phyloP scores from a whole-genome alignment of 331 rosid species.

The Rhamnella rubrinervis region DNA sequence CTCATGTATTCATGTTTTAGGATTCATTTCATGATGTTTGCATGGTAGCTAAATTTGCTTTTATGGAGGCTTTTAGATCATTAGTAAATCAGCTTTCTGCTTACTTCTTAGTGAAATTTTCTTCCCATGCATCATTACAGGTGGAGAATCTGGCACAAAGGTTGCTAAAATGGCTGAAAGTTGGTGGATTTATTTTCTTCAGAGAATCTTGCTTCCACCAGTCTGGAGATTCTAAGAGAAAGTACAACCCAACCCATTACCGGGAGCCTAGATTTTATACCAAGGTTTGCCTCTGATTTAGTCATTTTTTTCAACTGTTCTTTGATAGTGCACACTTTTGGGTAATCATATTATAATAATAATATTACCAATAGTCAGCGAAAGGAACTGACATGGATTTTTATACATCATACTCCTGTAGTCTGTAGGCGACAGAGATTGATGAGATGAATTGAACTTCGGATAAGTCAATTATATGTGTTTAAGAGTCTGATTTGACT shows the following conservation, averaged over 20 bases:
- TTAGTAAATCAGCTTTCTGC: background rate
- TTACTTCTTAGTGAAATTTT: background rate
- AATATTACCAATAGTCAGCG: no score
- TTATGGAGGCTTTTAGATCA: conserved; percentile 2
- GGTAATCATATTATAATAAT: no score
- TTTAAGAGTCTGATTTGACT: background rate
- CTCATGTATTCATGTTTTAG: no score
- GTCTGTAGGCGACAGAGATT: no score
- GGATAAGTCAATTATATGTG: no score
- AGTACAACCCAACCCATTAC: conserved; percentile 91
- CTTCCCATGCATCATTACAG: conserved; percentile 37
- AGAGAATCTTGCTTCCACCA: conserved; percentile 97
- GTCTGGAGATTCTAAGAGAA: conserved; percentile 93
- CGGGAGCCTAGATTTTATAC: conserved; percentile 91
- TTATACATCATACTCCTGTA: background rate
- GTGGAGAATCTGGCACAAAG: conserved; percentile 66
- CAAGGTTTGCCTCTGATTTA: conserved; percentile 53
- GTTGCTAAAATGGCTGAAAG: conserved; percentile 86
- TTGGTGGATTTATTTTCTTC: conserved; percentile 78
- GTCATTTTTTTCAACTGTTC: background rate
- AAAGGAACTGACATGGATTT: no score
- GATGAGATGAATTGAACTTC: no score
- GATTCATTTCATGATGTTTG: no score
- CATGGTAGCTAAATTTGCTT: no score
- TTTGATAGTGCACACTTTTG: background rate